phyloP scores from a whole-genome alignment of 2,329 filamentous ascomycete genomes.

The Ceratocystis destructans region DNA sequence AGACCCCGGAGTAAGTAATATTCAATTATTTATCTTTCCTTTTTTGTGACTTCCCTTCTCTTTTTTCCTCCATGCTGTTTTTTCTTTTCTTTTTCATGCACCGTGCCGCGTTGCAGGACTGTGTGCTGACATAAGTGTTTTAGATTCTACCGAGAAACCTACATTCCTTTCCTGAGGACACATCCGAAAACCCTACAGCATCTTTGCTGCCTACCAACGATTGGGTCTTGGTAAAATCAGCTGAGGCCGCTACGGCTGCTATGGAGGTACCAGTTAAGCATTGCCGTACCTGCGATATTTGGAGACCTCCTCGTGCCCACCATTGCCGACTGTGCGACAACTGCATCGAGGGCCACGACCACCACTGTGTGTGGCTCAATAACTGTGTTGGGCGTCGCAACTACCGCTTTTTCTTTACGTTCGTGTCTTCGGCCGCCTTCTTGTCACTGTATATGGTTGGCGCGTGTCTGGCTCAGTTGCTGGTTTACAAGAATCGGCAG shows the following conservation, averaged over 20 bases:
- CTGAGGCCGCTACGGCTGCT: slow-evolving; percentile 59
- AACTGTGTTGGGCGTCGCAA: slow-evolving; percentile 95
- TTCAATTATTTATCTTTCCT: background rate
- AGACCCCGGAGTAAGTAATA: slow-evolving; percentile 72
- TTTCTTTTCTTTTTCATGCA: background rate
- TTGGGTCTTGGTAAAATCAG: slow-evolving; percentile 82
- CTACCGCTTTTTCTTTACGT: slow-evolving; percentile 94
- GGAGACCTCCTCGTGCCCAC: slow-evolving; percentile 88
- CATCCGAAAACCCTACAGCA: slow-evolving; percentile 66
- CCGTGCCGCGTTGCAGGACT: background rate
- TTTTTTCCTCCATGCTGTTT: background rate
- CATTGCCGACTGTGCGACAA: slow-evolving; percentile 96
- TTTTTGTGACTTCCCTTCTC: background rate
- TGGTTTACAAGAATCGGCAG: slow-evolving; percentile 54
- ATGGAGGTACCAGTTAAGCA: slow-evolving; percentile 99
- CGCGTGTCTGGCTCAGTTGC: slow-evolving; percentile 65
- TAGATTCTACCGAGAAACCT: slow-evolving; percentile 87
- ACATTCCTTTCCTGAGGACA: slow-evolving; percentile 68
- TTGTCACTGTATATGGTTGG: slow-evolving; percentile 63
- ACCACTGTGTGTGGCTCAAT: slow-evolving; percentile 98
- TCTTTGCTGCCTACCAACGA: slow-evolving; percentile 78
- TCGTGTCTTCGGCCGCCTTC: slow-evolving; percentile 66
- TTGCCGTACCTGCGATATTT: slow-evolving; percentile 94
- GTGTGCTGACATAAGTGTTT: background rate
- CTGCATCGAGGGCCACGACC: slow-evolving; percentile 92